Percentiles rank a stretch among this genome's conserved stretches.
Conservation (phyloP, 139 green algal genomes). For the Tetradesmus obliquus region DNA sequence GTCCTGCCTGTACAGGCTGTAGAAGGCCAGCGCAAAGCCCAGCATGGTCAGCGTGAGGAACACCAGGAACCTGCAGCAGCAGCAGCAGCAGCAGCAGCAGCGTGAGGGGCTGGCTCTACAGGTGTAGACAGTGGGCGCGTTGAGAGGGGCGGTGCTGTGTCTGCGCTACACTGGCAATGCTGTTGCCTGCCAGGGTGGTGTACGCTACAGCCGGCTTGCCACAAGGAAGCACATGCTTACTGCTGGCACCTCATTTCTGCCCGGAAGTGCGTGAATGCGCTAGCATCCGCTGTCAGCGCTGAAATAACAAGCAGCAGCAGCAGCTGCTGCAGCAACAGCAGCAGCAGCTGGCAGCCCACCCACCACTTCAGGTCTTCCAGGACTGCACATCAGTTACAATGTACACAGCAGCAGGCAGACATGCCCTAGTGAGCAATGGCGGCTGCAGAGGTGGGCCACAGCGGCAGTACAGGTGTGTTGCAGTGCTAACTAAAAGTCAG, state of each 20-base stretch:
- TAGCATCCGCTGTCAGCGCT: not conserved
- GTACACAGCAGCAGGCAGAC: not conserved
- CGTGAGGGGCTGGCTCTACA: not conserved
- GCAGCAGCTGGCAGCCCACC: not conserved
- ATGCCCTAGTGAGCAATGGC: not conserved
- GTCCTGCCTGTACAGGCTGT: slow-evolving; percentile 53
- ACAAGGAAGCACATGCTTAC: too few species aligned
- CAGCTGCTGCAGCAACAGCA: not conserved
- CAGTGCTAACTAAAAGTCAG: too few species aligned
- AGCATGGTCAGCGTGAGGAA: slow-evolving; percentile 65
- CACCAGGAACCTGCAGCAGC: slow-evolving; percentile 57
- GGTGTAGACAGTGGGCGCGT: too few species aligned
- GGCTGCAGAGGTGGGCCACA: too few species aligned
- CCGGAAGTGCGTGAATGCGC: too few species aligned
- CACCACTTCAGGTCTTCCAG: not conserved
- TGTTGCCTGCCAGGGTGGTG: too few species aligned
- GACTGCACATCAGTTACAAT: not conserved
- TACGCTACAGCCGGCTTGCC: too few species aligned
- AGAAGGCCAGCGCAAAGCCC: slow-evolving; percentile 67
- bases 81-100: not conserved
- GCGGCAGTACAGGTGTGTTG: too few species aligned
- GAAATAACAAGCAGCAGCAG: not conserved
- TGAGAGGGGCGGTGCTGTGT: too few species aligned
- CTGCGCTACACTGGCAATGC: too few species aligned
- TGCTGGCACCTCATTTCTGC: too few species aligned